Evolutionary conservation across 139 green algal genomes (phyloP).

Genomic region (Zygnema circumcarinatum): DNA sequence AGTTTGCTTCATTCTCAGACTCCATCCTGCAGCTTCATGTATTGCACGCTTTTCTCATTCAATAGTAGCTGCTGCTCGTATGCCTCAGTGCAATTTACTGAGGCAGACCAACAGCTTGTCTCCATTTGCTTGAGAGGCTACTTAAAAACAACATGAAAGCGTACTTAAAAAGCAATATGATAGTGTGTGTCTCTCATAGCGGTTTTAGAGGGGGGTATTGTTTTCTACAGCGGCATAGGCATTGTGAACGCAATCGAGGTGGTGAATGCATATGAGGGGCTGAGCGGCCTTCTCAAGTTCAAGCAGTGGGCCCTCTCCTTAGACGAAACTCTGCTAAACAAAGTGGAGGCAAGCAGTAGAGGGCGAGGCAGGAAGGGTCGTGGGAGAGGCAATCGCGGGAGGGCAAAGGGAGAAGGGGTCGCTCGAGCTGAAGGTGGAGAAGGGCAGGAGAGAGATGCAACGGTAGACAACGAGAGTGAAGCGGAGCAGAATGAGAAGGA

Average conservation of each 20-base stretch:
- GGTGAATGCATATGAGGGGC: slow-evolving; percentile 77
- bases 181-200: no score
- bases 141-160: no score
- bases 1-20: background rate
- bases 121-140: no score
- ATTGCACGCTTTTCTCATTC: no score
- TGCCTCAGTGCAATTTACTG: no score
- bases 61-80: no score
- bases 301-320: slow-evolving; percentile 42
- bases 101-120: no score
- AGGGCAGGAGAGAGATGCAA: slow-evolving; percentile 14
- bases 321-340: slow-evolving; percentile 14
- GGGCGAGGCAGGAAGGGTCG: background rate
- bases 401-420: background rate
- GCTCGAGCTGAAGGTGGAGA: background rate
- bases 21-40: no score
- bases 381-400: background rate
- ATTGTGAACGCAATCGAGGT: slow-evolving; percentile 97
- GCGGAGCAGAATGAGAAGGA: background rate
- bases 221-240: slow-evolving; percentile 70
- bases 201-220: no score
- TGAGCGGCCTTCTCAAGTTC: slow-evolving; percentile 52
- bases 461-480: background rate
- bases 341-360: background rate
- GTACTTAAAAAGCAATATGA: no score